Conservation (phyloP, 2,329 filamentous ascomycete species). For the Monosporascus sp. region DNA sequence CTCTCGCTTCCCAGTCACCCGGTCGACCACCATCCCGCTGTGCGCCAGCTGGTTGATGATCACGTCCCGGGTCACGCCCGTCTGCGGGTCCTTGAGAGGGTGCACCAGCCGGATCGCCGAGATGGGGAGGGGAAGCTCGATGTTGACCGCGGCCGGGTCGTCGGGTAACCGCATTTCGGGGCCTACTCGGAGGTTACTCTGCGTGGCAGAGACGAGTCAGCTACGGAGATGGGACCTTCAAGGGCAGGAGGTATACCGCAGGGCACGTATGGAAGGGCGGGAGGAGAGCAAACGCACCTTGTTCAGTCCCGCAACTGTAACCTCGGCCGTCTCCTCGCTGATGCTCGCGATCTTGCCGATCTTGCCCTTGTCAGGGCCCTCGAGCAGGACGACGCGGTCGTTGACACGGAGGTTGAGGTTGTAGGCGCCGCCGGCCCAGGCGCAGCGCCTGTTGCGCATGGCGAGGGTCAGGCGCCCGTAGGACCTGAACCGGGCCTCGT, state of each 20-base stretch:
- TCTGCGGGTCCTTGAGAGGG: constrained; percentile 61
- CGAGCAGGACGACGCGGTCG: constrained; percentile 78
- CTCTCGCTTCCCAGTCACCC: constrained; percentile 39
- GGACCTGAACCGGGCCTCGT: constrained; percentile 25
- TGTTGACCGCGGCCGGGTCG: constrained; percentile 38
- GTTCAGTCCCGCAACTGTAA: constrained; percentile 58
- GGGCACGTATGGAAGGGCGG: not conserved
- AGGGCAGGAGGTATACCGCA: not conserved
- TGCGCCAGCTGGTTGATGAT: constrained; percentile 68
- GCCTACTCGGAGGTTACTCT: constrained; percentile 35
- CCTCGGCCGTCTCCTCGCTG: constrained; percentile 46
- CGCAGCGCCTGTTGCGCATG: constrained; percentile 31
- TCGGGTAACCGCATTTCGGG: constrained; percentile 32
- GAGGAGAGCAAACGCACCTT: constrained; percentile 44
- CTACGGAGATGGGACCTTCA: not conserved
- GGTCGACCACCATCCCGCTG: constrained; percentile 44
- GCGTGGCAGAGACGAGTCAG: constrained; percentile 6
- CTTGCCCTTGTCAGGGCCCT: constrained; percentile 75
- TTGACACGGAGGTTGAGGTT: constrained; percentile 59
- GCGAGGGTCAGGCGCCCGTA: constrained; percentile 20
- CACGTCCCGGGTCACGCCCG: constrained; percentile 64
- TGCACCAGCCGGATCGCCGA: constrained; percentile 76
- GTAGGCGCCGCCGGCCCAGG: constrained; percentile 50
- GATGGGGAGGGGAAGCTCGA: constrained; percentile 58
- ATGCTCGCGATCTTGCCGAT: constrained; percentile 68